Base-by-base conservation (phyloP, 2,329 filamentous ascomycete genomes). In the Aspergillus transmontanensis region DNA sequence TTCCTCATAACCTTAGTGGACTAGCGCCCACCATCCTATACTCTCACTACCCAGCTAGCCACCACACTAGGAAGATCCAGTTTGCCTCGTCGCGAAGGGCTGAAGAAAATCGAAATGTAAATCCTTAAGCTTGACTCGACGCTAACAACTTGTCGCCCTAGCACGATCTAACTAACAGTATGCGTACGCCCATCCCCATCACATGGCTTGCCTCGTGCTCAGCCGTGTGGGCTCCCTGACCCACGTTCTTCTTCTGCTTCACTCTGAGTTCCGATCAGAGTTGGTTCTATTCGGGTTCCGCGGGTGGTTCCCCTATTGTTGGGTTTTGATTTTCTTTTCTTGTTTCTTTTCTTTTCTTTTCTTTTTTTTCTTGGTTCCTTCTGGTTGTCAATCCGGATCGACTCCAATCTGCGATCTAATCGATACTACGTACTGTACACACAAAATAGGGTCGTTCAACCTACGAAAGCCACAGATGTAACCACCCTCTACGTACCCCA, bases 121-220 rank as follows among this genome's bases (percentile, higher is more conserved):
- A 53, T 55, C 58, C 21, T 26, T 46, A 50, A 55, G 50, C 58
- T 60, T 41, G 58, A 55, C 58, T 60, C 58, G 19, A 60, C 50
- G 46, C 50, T 60, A 60, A 39, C 14, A 30, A 36, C 9, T 36
- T 28, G 14, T 23, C 14, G 26, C 21, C 51, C 32, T 48, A 30
- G 12, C 21, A 43, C 30, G 45, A 39, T 59, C 58, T 28, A 55
- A 46, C 56, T 30, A 34, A 34, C 32, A 34, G 32, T 34, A 64
- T 64, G 41, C 43, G 57, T 56, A 45, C 46, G 46, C 32, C 6
- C 10, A 39, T 39, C 26, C 48, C 21, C 46, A 46, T 55, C 36
- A 55, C 62, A 61, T 64, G 59, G 62, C 62, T 30, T 46, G 41
- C 62, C 62, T 64, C 62, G 62, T 64, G 62, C 59, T 19, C 41